phyloP scores from a whole-genome alignment of 441 rosid species.

The Populus hybrid region DNA sequence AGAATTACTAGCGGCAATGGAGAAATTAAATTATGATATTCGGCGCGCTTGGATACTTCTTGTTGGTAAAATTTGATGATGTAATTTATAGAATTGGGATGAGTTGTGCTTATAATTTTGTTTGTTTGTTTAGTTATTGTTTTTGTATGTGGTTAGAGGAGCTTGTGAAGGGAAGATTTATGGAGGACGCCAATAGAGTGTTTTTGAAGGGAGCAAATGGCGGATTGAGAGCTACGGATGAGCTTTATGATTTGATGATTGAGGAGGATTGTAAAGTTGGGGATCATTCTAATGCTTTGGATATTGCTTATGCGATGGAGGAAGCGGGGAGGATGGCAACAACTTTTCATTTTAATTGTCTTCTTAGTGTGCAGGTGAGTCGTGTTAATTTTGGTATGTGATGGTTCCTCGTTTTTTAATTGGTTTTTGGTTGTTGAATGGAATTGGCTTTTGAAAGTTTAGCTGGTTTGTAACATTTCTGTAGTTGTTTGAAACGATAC shows the following conservation, averaged over 20 bases:
- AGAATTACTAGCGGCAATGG: slow-evolving; percentile 84
- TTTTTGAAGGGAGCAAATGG: slow-evolving; percentile 83
- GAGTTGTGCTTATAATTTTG: background rate
- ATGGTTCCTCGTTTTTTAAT: slow-evolving; percentile 4
- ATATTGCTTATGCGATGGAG: slow-evolving; percentile 95
- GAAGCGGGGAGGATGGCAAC: slow-evolving; percentile 94
- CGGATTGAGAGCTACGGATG: slow-evolving; percentile 79
- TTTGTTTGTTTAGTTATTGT: slow-evolving; percentile 4
- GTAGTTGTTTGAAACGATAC: background rate
- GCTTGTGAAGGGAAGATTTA: slow-evolving; percentile 62
- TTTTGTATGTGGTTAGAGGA: slow-evolving; percentile 47
- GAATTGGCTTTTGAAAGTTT: background rate
- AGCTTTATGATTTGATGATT: slow-evolving; percentile 80
- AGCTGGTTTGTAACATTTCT: background rate
- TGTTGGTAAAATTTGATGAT: slow-evolving; percentile 54
- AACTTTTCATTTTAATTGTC: slow-evolving; percentile 92
- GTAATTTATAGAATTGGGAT: slow-evolving; percentile 1
- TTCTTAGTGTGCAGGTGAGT: slow-evolving; percentile 90
- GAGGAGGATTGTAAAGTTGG: slow-evolving; percentile 89
- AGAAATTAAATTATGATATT: slow-evolving; percentile 70
- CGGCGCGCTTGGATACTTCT: slow-evolving; percentile 85
- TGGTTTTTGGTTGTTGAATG: background rate
- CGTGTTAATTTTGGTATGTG: background rate
- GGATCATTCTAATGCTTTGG: slow-evolving; percentile 94
- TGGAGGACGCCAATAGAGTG: slow-evolving; percentile 89